Conservation (phyloP, 768 basidiomycete genomes). For the Mycena kentingensis region DNA sequence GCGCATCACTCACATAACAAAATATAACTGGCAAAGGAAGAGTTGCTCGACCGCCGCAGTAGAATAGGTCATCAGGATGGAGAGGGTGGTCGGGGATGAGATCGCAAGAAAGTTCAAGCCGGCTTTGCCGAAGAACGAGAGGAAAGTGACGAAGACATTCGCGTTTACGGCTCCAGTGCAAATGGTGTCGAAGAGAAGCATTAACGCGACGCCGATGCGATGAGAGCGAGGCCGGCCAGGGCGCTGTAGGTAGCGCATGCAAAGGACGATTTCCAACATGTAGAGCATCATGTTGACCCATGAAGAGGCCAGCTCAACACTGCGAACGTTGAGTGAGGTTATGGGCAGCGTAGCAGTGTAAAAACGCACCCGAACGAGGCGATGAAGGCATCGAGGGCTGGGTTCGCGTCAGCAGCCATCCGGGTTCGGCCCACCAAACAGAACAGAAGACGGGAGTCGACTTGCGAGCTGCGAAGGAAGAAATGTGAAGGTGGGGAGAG, state of each 20-base stretch:
- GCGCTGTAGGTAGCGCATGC: slow-evolving; percentile 18
- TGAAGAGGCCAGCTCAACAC: slow-evolving; percentile 15
- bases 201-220: slow-evolving; percentile 14
- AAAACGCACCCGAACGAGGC: neutral
- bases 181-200: slow-evolving; percentile 19
- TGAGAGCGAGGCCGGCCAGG: slow-evolving; percentile 14
- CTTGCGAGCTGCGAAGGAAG: slow-evolving; percentile 1
- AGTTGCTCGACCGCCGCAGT: slow-evolving; percentile 15
- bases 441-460: neutral
- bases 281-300: slow-evolving; percentile 24
- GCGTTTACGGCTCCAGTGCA: slow-evolving; percentile 17
- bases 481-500: neutral
- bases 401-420: neutral
- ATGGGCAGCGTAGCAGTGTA: neutral
- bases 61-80: slow-evolving; percentile 13
- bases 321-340: neutral
- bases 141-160: slow-evolving; percentile 7
- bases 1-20: slow-evolving; percentile 8
- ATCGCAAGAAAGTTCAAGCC: neutral
- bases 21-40: slow-evolving; percentile 19
- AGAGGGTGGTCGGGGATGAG: neutral
- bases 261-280: slow-evolving; percentile 18
- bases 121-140: slow-evolving; percentile 3
- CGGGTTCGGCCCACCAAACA: slow-evolving; percentile 2
- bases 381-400: neutral